phyloP scores from a whole-genome alignment of 768 basidiomycete species.

The Kondoa subrosea region DNA sequence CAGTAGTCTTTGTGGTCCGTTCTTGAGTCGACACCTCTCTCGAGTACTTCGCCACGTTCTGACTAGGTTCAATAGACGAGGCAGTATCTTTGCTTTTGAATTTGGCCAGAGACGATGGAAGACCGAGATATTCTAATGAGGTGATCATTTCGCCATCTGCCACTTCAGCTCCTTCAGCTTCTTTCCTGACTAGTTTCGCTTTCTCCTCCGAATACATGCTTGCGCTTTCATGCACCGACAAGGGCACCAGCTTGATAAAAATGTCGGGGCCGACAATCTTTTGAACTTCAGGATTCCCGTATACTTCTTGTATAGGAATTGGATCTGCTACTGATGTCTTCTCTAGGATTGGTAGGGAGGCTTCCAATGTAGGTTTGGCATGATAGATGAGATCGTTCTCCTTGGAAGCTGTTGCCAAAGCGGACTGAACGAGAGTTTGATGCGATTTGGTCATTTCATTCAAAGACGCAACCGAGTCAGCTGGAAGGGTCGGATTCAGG shows the following conservation, averaged over 20 bases:
- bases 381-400: constrained; percentile 98
- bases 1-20: constrained; percentile 48
- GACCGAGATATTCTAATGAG: constrained; percentile 61
- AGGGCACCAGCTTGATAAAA: constrained; percentile 68
- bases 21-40: constrained; percentile 58
- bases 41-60: constrained; percentile 55
- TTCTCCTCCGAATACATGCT: constrained; percentile 97
- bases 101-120: constrained; percentile 51
- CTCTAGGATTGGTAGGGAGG: constrained; percentile 64
- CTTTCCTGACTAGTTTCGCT: constrained; percentile 74
- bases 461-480: constrained; percentile 66
- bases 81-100: constrained; percentile 40
- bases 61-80: constrained; percentile 27
- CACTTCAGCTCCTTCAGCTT: constrained; percentile 70
- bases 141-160: constrained; percentile 65
- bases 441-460: constrained; percentile 71
- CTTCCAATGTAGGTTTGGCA: constrained; percentile 60
- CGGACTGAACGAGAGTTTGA: constrained; percentile 56
- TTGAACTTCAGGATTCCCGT: constrained; percentile 74
- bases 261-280: constrained; percentile 85
- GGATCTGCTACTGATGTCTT: constrained; percentile 60
- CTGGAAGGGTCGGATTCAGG: constrained; percentile 52
- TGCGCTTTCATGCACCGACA: constrained; percentile 89
- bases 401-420: constrained; percentile 53
- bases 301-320: constrained; percentile 86